Base-by-base conservation (phyloP, 352 stramenopile genomes). In the Paralagenidium karlingii region DNA sequence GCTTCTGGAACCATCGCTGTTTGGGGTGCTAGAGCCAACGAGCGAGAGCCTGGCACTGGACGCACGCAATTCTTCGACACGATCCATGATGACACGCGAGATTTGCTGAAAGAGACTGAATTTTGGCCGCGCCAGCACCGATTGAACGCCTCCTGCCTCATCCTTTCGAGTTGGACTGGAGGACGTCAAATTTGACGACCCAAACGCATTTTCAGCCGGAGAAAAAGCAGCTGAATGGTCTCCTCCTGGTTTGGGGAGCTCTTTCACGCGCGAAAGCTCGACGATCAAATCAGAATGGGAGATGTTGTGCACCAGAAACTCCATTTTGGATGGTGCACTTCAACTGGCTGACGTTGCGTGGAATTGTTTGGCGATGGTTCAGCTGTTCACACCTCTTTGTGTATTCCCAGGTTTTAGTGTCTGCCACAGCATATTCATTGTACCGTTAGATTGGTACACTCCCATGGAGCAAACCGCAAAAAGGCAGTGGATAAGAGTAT, bases 241-340 rank as follows among this genome's bases (percentile, higher is more conserved):
- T n/a, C n/a, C n/a, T n/a, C n/a, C n/a, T n/a, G n/a, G n/a, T n/a
- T n/a, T n/a, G n/a, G n/a, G n/a, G n/a, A n/a, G n/a, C n/a, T 16
- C 38, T 16, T 22, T 13, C 26, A 83, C 43, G 67, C 77, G 84
- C 46, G 71, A 82, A 47, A 91, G 74, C 65, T 91, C 74, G 16
- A 98, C 63, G 15, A 98, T 73, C 13, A 98, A 53, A 61, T 98
- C 94, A 37, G 89, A 96, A 58, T 98, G 93, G 38, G 86, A 96
- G 46, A 97, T 91, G 63, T 97, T 98, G 70, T 97, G 89, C 47
- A 98, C 83, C 18, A 98, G 66, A 40, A 98, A 85, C 56, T 98
- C 93, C 53, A 97, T 87, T 18, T 16, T 40, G 16, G 19, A 20
- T 36, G 7, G 16, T 36, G 22, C 30, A 36, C 16, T 36, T 36